Conservation (phyloP, 768 basidiomycete genomes). For the Boletales sp. region DNA sequence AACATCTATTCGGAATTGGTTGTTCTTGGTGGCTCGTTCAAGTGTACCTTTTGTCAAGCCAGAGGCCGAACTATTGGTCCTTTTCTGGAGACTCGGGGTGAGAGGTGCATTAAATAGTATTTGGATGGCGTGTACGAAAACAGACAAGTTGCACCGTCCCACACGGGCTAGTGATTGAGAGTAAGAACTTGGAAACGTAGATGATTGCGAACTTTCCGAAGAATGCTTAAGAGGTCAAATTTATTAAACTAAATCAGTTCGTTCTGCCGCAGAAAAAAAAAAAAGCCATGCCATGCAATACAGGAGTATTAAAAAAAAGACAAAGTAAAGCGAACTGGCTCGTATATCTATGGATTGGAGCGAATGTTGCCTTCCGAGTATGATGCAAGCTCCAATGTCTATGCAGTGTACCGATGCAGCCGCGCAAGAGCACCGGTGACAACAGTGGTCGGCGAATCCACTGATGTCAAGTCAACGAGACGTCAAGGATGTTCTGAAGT, state of each 20-base stretch:
- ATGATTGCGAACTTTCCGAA: not conserved
- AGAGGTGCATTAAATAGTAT: slow-evolving; percentile 3
- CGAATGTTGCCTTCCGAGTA: slow-evolving; percentile 13
- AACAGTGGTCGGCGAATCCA: slow-evolving; percentile 10
- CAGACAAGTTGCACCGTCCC: not conserved
- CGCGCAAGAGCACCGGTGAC: slow-evolving; percentile 3
- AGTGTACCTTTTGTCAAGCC: too few relatives aligned
- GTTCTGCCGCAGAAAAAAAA: slow-evolving; percentile 6
- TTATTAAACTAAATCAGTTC: slow-evolving; percentile 12
- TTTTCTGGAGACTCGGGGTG: not conserved
- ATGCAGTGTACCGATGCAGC: slow-evolving; percentile 9
- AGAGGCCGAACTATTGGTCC: too few relatives aligned
- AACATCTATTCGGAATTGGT: too few relatives aligned
- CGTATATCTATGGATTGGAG: slow-evolving; percentile 23
- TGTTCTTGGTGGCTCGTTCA: too few relatives aligned
- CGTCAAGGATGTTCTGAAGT: slow-evolving; percentile 30
- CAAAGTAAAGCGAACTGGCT: slow-evolving; percentile 12
- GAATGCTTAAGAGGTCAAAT: slow-evolving; percentile 2
- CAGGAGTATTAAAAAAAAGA: slow-evolving; percentile 7
- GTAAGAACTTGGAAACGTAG: not conserved
- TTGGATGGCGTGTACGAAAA: slow-evolving; percentile 2
- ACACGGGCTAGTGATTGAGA: not conserved
- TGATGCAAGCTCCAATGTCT: slow-evolving; percentile 15
- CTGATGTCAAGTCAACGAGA: slow-evolving; percentile 43
- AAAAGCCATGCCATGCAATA: slow-evolving; percentile 4